Evolutionary conservation across 1,284 basidiomycete species (phyloP).

Genomic region (Cerioporus squamosus): DNA sequence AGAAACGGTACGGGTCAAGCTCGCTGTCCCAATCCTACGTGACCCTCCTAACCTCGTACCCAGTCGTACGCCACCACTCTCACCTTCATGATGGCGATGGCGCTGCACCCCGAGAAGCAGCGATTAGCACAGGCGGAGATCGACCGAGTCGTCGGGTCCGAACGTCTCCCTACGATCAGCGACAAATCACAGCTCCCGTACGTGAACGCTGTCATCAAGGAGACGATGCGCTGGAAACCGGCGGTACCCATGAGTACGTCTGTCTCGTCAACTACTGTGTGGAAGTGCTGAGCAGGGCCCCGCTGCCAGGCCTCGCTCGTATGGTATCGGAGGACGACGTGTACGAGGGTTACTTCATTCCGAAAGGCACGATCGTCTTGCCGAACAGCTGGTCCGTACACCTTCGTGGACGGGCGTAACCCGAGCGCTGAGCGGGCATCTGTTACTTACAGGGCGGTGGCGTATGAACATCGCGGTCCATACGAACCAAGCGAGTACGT

Average conservation of each 20-base stretch:
- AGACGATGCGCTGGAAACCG: conserved; percentile 37
- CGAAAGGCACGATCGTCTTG: conserved; percentile 21
- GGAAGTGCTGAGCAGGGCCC: no score
- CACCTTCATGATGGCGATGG: conserved; percentile 34
- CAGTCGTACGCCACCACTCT: conserved; percentile 19
- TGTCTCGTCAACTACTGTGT: no score
- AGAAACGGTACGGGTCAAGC: conserved; percentile 11
- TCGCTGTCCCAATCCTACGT: background rate
- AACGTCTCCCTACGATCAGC: conserved; percentile 33
- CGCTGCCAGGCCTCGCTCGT: conserved; percentile 14
- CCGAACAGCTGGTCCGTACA: conserved; percentile 19
- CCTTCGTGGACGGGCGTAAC: background rate
- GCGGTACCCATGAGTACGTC: conserved; percentile 19
- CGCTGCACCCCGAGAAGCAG: conserved; percentile 31
- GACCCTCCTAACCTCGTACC: no score
- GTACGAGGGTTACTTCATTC: conserved; percentile 23
- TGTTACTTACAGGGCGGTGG: conserved; percentile 21
- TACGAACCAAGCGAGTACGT: conserved; percentile 28
- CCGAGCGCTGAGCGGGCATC: background rate
- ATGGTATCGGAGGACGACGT: conserved; percentile 17
- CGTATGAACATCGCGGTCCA: conserved; percentile 24
- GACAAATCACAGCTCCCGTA: conserved; percentile 35
- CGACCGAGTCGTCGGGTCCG: conserved; percentile 38
- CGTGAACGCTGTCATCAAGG: conserved; percentile 35
- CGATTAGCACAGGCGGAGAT: conserved; percentile 39